Conservation (phyloP, 1,284 basidiomycete genomes). For the Flammula alnicola region DNA sequence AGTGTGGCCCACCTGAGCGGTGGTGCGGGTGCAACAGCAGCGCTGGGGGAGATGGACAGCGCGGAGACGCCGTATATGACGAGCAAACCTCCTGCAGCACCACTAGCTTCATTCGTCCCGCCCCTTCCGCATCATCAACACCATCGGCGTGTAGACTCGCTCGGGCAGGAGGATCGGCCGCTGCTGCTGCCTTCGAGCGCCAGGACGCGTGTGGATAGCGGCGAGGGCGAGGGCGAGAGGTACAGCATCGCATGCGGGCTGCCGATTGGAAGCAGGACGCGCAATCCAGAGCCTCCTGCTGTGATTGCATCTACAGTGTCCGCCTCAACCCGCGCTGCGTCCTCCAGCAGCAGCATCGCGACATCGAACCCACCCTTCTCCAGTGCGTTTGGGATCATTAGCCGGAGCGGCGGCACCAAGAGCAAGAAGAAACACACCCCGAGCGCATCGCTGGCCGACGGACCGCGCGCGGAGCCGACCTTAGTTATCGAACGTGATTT, state of each 20-base stretch:
- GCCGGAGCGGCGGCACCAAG: conserved; percentile 8
- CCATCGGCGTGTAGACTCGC: conserved; percentile 10
- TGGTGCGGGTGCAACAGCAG: conserved; percentile 11
- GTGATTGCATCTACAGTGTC: too few species aligned
- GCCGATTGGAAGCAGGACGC: too few species aligned
- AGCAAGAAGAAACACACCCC: conserved; percentile 3
- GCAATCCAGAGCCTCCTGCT: too few species aligned
- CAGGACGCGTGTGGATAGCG: too few species aligned
- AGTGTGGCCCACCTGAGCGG: conserved; percentile 12
- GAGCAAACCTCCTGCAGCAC: conserved; percentile 15
- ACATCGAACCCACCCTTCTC: conserved; percentile 10
- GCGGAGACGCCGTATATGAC: conserved; percentile 21
- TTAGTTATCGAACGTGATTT: conserved; percentile 1
- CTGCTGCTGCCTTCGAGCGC: too few species aligned
- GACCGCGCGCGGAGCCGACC: not conserved
- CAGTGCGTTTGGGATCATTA: conserved; percentile 10
- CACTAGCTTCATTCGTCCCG: conserved; percentile 13
- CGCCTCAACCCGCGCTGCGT: conserved; percentile 4
- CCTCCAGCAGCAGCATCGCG: too few species aligned
- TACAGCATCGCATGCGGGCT: too few species aligned
- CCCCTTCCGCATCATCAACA: conserved; percentile 4
- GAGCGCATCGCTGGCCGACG: not conserved
- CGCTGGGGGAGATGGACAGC: conserved; percentile 12
- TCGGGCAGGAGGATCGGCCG: too few species aligned
- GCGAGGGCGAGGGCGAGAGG: too few species aligned